These are phyloP conservation scores for Euphorbia schlechtendalii DNA, from an alignment of 441 rosid species.

Conservation along the genomic window DNA sequence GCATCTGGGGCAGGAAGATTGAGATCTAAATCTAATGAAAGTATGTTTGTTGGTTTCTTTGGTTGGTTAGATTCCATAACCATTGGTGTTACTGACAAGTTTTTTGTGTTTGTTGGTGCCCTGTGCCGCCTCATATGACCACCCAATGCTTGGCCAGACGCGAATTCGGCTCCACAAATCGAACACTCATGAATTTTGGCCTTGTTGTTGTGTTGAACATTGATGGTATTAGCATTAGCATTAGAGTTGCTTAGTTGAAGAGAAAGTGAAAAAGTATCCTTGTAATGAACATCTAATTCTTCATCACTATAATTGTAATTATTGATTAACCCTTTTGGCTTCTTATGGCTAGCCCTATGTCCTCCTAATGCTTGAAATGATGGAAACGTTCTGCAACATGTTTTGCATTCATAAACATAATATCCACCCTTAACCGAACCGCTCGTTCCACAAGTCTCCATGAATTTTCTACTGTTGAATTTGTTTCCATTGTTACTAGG, in stretches of 20 bases:
- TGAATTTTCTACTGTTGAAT: conserved; percentile 59
- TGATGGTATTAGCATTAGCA: no score
- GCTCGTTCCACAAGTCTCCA: conserved; percentile 41
- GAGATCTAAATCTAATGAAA: conserved; percentile 85
- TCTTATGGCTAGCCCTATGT: conserved; percentile 23
- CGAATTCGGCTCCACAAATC: no score
- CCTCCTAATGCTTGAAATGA: conserved; percentile 97
- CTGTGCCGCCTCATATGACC: no score
- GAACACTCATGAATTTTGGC: no score
- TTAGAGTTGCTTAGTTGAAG: no score
- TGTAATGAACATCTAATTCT: no score
- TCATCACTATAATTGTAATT: no score
- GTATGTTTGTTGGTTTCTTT: conserved; percentile 38
- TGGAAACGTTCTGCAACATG: conserved; percentile 74
- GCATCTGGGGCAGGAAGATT: conserved; percentile 91
- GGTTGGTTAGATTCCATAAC: conserved; percentile 32
- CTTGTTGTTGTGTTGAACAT: no score
- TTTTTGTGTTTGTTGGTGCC: conserved; percentile 23
- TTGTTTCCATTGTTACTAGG: no score
- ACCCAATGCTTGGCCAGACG: no score
- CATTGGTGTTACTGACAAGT: conserved; percentile 45
- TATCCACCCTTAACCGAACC: conserved; percentile 53
- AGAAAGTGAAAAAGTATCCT: no score
- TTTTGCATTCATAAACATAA: conserved; percentile 84
- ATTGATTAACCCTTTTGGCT: no score